These are phyloP conservation scores for Prosopis cineraria DNA, from an alignment of 306 rosid species.

Conservation along the genomic window DNA sequence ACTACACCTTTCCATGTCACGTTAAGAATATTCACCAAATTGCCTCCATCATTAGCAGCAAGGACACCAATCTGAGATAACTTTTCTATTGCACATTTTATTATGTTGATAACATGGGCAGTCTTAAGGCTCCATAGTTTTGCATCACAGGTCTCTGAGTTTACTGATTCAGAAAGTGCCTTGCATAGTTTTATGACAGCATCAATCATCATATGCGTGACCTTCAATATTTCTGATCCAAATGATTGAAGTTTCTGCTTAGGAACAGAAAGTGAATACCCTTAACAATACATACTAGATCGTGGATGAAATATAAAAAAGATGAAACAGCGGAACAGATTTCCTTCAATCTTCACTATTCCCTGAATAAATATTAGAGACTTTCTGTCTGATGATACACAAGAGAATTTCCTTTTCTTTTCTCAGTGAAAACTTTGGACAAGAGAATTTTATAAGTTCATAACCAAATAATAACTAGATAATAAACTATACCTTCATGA, in stretches of 20 bases:
- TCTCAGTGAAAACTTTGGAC: not conserved
- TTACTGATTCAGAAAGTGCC: constrained; percentile 49
- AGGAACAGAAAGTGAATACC: constrained; percentile 17
- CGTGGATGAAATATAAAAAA: constrained; percentile 19
- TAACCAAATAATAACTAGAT: not conserved
- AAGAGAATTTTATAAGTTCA: not conserved
- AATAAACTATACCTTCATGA: not conserved
- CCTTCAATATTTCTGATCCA: constrained; percentile 65
- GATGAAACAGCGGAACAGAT: not conserved
- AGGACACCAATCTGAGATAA: constrained; percentile 68
- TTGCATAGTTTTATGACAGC: constrained; percentile 66
- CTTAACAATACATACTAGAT: constrained; percentile 18
- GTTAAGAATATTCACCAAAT: constrained; percentile 74
- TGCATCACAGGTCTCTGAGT: constrained; percentile 50
- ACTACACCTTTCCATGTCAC: constrained; percentile 95
- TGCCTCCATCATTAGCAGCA: constrained; percentile 91
- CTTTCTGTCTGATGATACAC: not conserved
- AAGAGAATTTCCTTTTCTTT: not conserved
- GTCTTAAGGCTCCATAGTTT: constrained; percentile 33
- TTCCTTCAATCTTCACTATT: not conserved
- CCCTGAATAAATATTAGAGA: not conserved
- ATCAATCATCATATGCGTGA: constrained; percentile 56
- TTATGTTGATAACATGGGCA: constrained; percentile 57
- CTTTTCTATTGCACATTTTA: constrained; percentile 60
- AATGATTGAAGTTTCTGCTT: constrained; percentile 63